Evolutionary conservation across 208 protist genomes (phyloP), one percentile per base, ranked within the genome.

Genomic region (Zelonia costaricensis): DNA sequence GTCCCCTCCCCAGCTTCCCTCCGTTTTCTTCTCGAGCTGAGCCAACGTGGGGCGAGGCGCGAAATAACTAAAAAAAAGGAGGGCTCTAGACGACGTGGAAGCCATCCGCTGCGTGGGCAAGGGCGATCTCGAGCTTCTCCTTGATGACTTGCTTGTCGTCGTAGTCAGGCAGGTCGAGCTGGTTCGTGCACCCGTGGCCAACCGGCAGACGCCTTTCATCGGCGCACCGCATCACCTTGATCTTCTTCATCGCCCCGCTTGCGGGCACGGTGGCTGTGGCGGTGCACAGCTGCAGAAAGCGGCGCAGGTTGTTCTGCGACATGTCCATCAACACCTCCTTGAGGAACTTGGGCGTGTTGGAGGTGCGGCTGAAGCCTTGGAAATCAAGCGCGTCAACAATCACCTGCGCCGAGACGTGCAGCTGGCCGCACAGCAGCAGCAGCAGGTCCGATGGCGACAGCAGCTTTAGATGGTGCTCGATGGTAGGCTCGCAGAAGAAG

Each of bases 271-370:
- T 40, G 0, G 77, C 77, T 18, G 62, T 65, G 30, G 80, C 66
- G 0, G 84, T 91, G 55, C 84, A 91, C 5, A 91, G 75, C 69
- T 83, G 79, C 38, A 91, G 49, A 35, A 91, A 91, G 40, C 84
- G 77, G 1, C 84, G 76, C 35, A 84, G 72, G 46, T 86, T 85
- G 47, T 91, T 91, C 62, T 87, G 80, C 8, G 74, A 74, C 68
- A 82, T 83, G 12, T 76, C 74, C 23, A 54, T 18, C n/a, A 90
- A 12, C 16, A 86, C 45, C 46, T 84, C 73, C 47, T 76, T 68
- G 27, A 86, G 57, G 42, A 80, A 66, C 54, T 74, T 63, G 5
- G 84, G 84, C 12, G 80, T 87, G 28, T 76, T 76, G 27, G 83
- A 86, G 48, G 54, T 49, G 38, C 62, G 38, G 43, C 44, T 28